Evolutionary conservation across 2,329 filamentous ascomycete genomes (phyloP).

Genomic region (Fusarium multiceps): DNA sequence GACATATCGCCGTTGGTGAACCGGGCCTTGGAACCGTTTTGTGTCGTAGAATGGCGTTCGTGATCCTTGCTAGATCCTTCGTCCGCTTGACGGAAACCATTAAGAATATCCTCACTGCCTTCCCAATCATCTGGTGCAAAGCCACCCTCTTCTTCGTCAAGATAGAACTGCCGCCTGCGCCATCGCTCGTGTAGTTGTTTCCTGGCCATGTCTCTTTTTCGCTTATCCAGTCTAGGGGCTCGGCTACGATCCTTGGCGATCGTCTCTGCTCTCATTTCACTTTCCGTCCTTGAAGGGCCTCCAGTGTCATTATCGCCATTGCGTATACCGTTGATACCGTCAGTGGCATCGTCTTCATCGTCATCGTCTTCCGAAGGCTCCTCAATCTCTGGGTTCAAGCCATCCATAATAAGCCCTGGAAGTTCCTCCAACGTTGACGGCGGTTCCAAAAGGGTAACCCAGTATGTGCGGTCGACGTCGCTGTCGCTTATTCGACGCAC

Average conservation of each 20-base stretch:
- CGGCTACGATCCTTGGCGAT: constrained; percentile 52
- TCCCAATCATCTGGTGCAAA: constrained; percentile 72
- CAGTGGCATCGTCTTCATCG: constrained; percentile 34
- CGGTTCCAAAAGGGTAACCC: constrained; percentile 59
- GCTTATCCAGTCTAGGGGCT: constrained; percentile 54
- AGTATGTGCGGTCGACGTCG: constrained; percentile 55
- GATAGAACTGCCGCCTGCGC: constrained; percentile 81
- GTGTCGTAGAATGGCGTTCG: constrained; percentile 63
- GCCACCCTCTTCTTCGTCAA: constrained; percentile 85
- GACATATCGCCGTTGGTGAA: constrained; percentile 79
- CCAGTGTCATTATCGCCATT: constrained; percentile 46
- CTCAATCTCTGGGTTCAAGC: constrained; percentile 45
- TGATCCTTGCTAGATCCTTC: constrained; percentile 60
- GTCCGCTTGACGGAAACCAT: constrained; percentile 48
- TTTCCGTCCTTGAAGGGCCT: constrained; percentile 53
- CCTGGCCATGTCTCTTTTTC: constrained; percentile 58
- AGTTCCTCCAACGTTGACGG: constrained; percentile 58
- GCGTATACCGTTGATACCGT: constrained; percentile 42
- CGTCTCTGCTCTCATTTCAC: constrained; percentile 55
- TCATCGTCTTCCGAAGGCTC: constrained; percentile 47
- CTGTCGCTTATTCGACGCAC: constrained; percentile 47
- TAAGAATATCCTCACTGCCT: constrained; percentile 67
- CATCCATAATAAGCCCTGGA: constrained; percentile 53
- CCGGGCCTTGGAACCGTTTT: constrained; percentile 82
- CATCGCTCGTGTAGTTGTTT: constrained; percentile 75